A percentile compares a stretch with the other conserved stretches of the same genome.
Conservation (phyloP, 2,329 filamentous ascomycete species). For the Niveomyces coronatus region DNA sequence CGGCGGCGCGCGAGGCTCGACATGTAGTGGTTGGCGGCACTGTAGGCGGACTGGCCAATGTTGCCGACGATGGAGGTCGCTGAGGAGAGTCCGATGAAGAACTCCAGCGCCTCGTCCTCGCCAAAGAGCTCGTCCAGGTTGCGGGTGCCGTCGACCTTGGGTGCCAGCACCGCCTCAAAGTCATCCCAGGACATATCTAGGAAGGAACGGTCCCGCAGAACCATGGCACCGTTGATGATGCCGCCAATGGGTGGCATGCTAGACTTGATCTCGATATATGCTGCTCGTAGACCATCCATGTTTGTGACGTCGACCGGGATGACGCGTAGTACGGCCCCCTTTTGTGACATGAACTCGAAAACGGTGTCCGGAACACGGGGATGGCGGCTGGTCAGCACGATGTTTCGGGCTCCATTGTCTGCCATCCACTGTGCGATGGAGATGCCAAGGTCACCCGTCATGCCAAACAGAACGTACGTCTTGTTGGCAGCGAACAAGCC, state of each 20-base stretch:
- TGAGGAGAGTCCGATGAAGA: conserved; percentile 10
- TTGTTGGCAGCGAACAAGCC: conserved; percentile 10
- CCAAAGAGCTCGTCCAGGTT: conserved; percentile 6
- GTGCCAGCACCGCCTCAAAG: not conserved
- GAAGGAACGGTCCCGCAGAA: conserved; percentile 20
- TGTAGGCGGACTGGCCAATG: conserved; percentile 10
- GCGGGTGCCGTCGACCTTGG: conserved; percentile 8
- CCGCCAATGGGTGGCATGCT: conserved; percentile 24
- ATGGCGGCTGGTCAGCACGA: conserved; percentile 27
- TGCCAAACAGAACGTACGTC: conserved; percentile 23
- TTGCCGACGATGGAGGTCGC: not conserved
- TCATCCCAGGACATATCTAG: conserved; percentile 11
- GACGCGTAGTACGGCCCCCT: not conserved
- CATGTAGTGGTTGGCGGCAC: conserved; percentile 20
- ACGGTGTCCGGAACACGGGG: conserved; percentile 16
- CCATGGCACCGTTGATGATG: conserved; percentile 28
- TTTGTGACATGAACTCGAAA: not conserved
- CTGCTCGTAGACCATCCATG: conserved; percentile 2
- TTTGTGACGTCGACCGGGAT: conserved; percentile 16
- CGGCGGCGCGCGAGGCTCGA: conserved; percentile 25
- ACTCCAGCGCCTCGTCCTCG: conserved; percentile 2
- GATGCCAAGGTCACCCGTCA: conserved; percentile 23
- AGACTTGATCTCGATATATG: conserved; percentile 14
- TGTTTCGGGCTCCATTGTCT: conserved; percentile 20
- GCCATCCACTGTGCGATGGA: conserved; percentile 29